Evolutionary conservation across 768 basidiomycete species (phyloP).

Genomic region (Neoboletus magnificus): DNA sequence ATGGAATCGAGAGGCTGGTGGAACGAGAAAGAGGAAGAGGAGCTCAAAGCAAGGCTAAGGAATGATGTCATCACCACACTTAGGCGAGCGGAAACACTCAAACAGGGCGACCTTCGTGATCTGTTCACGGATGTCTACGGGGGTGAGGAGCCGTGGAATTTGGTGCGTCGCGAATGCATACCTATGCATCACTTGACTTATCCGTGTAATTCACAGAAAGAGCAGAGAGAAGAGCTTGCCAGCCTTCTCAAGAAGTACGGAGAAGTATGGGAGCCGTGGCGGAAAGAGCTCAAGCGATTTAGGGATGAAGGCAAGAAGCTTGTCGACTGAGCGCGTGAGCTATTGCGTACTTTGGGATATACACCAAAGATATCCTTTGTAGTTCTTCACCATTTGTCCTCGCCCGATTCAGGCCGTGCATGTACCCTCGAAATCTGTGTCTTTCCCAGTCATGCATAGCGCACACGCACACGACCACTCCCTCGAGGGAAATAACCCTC

Average conservation of each 20-base stretch:
- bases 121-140: constrained; percentile 88
- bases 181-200: neutral
- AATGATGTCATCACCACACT: constrained; percentile 76
- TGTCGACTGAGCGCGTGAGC: constrained; percentile 20
- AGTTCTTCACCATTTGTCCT: neutral
- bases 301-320: constrained; percentile 69
- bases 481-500: constrained; percentile 17
- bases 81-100: constrained; percentile 68
- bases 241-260: constrained; percentile 82
- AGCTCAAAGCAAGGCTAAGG: constrained; percentile 64
- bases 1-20: constrained; percentile 86
- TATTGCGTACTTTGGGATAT: neutral
- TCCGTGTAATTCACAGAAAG: constrained; percentile 46
- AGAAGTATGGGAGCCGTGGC: constrained; percentile 83
- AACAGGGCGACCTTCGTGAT: constrained; percentile 68
- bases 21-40: constrained; percentile 70
- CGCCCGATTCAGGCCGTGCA: neutral
- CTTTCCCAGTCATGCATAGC: too few relatives aligned
- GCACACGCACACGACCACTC: too few relatives aligned
- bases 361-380: neutral
- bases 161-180: constrained; percentile 49
- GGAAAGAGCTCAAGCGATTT: constrained; percentile 71
- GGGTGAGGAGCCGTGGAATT: constrained; percentile 79
- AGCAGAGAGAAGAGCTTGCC: constrained; percentile 79
- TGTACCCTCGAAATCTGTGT: too few relatives aligned